Evolutionary conservation across 768 basidiomycete genomes (phyloP).

Genomic region (Suillus decipiens): DNA sequence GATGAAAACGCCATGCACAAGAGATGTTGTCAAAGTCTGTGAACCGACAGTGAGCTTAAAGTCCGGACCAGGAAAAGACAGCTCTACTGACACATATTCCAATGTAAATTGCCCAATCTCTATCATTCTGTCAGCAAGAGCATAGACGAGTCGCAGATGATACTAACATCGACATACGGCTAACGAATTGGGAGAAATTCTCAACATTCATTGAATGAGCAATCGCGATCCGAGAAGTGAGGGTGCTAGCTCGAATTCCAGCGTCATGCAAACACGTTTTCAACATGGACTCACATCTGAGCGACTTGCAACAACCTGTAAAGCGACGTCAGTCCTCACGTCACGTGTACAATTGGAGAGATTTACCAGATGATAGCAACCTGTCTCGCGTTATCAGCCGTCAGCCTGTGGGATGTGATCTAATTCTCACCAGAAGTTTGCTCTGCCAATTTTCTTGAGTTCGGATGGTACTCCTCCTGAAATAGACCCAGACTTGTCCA

Average conservation of each 20-base stretch:
- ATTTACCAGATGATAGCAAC: conserved; percentile 5
- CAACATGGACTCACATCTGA: neutral
- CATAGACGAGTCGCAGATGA: too few species aligned
- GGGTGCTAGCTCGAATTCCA: neutral
- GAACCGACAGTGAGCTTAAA: neutral
- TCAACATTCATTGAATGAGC: neutral
- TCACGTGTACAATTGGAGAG: neutral
- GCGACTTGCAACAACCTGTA: neutral
- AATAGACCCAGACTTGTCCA: conserved; percentile 3
- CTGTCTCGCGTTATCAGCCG: neutral
- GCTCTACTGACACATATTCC: neutral
- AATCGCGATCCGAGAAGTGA: neutral
- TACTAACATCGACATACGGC: neutral
- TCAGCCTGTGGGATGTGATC: neutral
- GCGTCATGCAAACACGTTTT: neutral
- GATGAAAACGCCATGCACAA: conserved; percentile 3
- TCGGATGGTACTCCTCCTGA: neutral
- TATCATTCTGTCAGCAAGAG: neutral
- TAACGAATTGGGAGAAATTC: neutral
- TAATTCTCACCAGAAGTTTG: neutral
- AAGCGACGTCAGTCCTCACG: neutral
- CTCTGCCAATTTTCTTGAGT: neutral
- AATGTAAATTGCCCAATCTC: conserved; percentile 1
- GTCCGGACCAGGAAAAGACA: neutral
- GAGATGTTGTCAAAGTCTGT: neutral